These are phyloP conservation scores for Gloeophyllum trabeum DNA, from an alignment of 768 basidiomycete genomes.

Conservation along the genomic window DNA sequence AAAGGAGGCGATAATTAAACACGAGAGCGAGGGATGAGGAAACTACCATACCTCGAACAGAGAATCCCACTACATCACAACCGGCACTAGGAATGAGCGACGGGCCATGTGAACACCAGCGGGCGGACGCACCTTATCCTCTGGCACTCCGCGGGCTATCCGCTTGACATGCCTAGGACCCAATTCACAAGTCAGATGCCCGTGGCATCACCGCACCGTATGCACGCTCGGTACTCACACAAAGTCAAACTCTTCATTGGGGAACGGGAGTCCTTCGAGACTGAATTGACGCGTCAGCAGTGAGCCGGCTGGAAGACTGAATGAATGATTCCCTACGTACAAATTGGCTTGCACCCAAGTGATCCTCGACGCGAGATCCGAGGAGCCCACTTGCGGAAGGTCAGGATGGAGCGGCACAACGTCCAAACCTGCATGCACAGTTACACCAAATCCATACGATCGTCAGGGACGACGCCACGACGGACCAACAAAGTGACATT, in stretches of 20 bases:
- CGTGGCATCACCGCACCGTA: constrained; percentile 3
- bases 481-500: constrained; percentile 55
- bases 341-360: constrained; percentile 69
- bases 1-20: too few relatives aligned
- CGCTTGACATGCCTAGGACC: constrained; percentile 54
- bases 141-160: constrained; percentile 65
- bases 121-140: constrained; percentile 41
- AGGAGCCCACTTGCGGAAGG: constrained; percentile 43
- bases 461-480: neutral
- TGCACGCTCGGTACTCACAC: constrained; percentile 35
- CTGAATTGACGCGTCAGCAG: constrained; percentile 20
- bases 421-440: constrained; percentile 40
- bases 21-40: too few relatives aligned
- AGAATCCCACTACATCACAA: constrained; percentile 42
- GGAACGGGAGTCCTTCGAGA: constrained; percentile 60
- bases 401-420: constrained; percentile 65
- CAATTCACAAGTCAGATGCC: too few relatives aligned
- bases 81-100: neutral
- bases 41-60: constrained; percentile 35
- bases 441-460: neutral
- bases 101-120: constrained; percentile 1
- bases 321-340: constrained; percentile 25
- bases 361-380: constrained; percentile 46
- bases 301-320: neutral
- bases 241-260: constrained; percentile 64